Evolutionary conservation across 2,329 filamentous ascomycete species (phyloP), one percentile per base, ranked within the genome.

Genomic region (Pseudopyricularia javanii): DNA sequence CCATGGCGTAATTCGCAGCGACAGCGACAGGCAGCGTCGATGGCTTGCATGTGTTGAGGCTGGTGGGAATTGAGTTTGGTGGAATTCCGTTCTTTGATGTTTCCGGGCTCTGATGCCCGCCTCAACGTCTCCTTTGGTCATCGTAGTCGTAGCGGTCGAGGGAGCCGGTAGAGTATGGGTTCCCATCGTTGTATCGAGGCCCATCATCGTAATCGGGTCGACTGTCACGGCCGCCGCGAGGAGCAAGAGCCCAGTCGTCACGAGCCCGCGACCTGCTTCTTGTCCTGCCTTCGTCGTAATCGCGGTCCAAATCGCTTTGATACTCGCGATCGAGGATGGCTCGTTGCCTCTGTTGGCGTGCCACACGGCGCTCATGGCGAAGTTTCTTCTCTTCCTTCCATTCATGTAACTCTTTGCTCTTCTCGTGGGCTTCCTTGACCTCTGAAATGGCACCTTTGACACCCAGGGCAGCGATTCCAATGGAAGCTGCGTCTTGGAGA

Each of bases 381-480:
- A 65, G 65, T 30, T 64, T 64, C 61, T 72, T 78, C 62, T 80
- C 71, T 50, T 68, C 56, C 53, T 74, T 66, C 66, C 75, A 81
- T 56, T 73, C 67, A 53, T 64, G 69, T 61, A 73, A 66, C 61
- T 77, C 74, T 47, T 76, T 68, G 43, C 64, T 63, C 64, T 74
- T 61, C 56, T 79, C 72, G 53, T 71, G 73, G 54, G 70, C 78
- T 57, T 79, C 74, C 64, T 80, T 79, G 62, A 80, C 65, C 62
- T 80, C 76, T 15, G 68, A 71, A 45, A 80, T 58, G 58, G 77
- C 77, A 33, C 76, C 74, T 62, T 79, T 78, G 64, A 82, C 74
- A 47, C 78, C 76, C 60, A 82, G 59, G 12, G 76, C 76, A 1
- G 78, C 78, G 50, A 81, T 74, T 54, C 78, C 78, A 6, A 81